These are phyloP conservation scores for Cryomyces antarcticus DNA, from an alignment of 495 filamentous ascomycete species.

Conservation along the genomic window DNA sequence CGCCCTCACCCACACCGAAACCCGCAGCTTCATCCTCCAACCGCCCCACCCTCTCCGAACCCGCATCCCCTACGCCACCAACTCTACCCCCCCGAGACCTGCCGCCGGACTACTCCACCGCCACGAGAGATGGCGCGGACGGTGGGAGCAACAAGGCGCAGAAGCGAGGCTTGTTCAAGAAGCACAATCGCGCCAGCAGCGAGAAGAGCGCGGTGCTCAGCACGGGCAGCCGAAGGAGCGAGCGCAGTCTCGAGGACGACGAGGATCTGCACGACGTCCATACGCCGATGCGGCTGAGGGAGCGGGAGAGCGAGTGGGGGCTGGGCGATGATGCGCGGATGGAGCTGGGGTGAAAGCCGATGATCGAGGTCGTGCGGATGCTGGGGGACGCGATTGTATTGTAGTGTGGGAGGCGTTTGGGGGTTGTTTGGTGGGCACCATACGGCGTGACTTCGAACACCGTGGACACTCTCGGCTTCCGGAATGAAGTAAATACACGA, in stretches of 20 bases:
- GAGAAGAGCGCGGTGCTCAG: constrained; percentile 13
- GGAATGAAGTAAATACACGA: too few species aligned
- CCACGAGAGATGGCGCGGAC: constrained; percentile 5
- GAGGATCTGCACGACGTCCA: constrained; percentile 29
- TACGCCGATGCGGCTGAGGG: constrained; percentile 14
- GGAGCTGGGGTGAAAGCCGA: constrained; percentile 22
- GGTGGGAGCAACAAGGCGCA: constrained; percentile 18
- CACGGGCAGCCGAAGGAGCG: constrained; percentile 23
- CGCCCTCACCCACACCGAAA: constrained; percentile 18
- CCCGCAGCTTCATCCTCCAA: neutral
- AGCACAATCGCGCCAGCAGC: constrained; percentile 1
- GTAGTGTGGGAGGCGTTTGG: too few species aligned
- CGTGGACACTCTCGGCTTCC: too few species aligned
- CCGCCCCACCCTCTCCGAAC: neutral
- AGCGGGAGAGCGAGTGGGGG: constrained; percentile 33
- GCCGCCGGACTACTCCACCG: constrained; percentile 8
- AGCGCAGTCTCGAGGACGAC: constrained; percentile 22
- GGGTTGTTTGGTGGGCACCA: too few species aligned
- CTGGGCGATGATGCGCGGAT: constrained; percentile 35
- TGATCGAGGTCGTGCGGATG: too few species aligned
- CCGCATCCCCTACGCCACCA: neutral
- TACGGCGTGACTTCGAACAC: too few species aligned
- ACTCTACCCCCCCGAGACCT: neutral
- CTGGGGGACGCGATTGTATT: too few species aligned
- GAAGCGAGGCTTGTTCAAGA: constrained; percentile 8